phyloP scores from a whole-genome alignment of 1,284 basidiomycete genomes.

The Pseudozyma tsukubaensis region DNA sequence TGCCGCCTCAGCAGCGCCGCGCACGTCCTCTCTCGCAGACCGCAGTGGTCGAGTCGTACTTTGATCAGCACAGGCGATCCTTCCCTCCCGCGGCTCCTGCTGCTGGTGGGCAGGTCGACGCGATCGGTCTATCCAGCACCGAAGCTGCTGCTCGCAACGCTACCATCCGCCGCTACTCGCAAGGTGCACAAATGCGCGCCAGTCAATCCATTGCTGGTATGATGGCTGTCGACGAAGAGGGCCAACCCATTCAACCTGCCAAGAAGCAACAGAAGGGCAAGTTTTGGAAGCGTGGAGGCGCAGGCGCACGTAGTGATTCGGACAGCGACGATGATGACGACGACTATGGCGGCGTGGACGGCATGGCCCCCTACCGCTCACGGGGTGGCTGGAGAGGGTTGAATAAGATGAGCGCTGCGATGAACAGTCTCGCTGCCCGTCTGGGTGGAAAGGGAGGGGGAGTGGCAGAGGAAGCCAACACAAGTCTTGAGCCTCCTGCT shows the following conservation, averaged over 20 bases:
- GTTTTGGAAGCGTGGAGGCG: slow-evolving; percentile 42
- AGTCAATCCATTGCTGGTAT: slow-evolving; percentile 43
- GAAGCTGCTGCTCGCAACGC: slow-evolving; percentile 41
- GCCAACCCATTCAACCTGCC: slow-evolving; percentile 25
- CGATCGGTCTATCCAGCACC: slow-evolving; percentile 30
- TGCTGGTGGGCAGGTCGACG: slow-evolving; percentile 12
- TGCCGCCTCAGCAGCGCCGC: slow-evolving; percentile 22
- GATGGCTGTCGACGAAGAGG: slow-evolving; percentile 52
- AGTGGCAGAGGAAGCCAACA: slow-evolving; percentile 22
- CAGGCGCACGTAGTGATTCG: slow-evolving; percentile 21
- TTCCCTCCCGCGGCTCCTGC: slow-evolving; percentile 14
- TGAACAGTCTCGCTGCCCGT: slow-evolving; percentile 32
- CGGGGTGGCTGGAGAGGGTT: slow-evolving; percentile 55
- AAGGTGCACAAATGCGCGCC: slow-evolving; percentile 37
- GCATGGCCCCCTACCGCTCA: slow-evolving; percentile 18
- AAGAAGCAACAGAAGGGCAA: slow-evolving; percentile 29
- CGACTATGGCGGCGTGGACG: slow-evolving; percentile 24
- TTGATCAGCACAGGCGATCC: slow-evolving; percentile 24
- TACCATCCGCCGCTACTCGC: slow-evolving; percentile 37
- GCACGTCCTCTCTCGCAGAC: slow-evolving; percentile 34
- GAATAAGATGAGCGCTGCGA: slow-evolving; percentile 56
- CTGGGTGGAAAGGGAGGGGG: slow-evolving; percentile 25
- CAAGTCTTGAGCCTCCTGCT: slow-evolving; percentile 46
- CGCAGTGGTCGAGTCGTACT: slow-evolving; percentile 32
- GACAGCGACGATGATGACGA: slow-evolving; percentile 41